phyloP scores from a whole-genome alignment of 164 flowering plant species.

The Euptelea pleiosperma region DNA sequence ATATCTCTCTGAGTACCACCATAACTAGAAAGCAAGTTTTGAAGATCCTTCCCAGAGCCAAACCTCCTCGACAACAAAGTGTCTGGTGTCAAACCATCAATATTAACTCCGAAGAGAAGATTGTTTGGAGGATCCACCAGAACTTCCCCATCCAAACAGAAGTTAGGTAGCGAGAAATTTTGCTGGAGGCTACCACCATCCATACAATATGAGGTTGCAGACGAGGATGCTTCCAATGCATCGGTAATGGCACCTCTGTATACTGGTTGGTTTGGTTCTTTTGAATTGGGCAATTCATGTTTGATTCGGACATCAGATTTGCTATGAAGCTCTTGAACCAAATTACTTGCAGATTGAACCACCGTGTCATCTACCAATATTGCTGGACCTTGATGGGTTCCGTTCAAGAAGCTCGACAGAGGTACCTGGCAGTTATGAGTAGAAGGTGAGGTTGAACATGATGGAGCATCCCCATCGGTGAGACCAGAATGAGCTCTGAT shows the following conservation, averaged over 20 bases:
- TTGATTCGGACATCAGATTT: slow-evolving; percentile 51
- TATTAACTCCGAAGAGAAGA: slow-evolving; percentile 53
- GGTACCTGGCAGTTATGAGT: slow-evolving; percentile 58
- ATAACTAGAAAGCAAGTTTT: slow-evolving; percentile 70
- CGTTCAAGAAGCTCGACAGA: slow-evolving; percentile 46
- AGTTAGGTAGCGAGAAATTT: slow-evolving; percentile 50
- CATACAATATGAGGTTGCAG: slow-evolving; percentile 79
- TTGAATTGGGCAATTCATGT: slow-evolving; percentile 43
- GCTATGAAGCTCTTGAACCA: slow-evolving; percentile 54
- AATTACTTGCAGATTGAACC: slow-evolving; percentile 41
- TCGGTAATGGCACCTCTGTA: slow-evolving; percentile 49
- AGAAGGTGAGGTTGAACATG: slow-evolving; percentile 88
- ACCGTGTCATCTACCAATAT: slow-evolving; percentile 34
- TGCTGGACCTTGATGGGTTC: slow-evolving; percentile 44
- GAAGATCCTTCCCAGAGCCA: slow-evolving; percentile 86
- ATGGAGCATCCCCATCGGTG: slow-evolving; percentile 78
- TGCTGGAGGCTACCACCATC: slow-evolving; percentile 66
- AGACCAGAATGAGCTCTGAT: slow-evolving; percentile 47
- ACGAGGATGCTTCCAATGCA: slow-evolving; percentile 76
- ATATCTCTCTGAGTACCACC: slow-evolving; percentile 61
- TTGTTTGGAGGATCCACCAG: slow-evolving; percentile 60
- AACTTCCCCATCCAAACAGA: slow-evolving; percentile 65
- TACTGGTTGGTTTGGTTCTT: slow-evolving; percentile 51
- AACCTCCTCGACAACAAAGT: slow-evolving; percentile 72
- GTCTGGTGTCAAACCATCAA: slow-evolving; percentile 74